Evolutionary conservation across 441 rosid genomes (phyloP).

Genomic region (Corymbia citriodora): DNA sequence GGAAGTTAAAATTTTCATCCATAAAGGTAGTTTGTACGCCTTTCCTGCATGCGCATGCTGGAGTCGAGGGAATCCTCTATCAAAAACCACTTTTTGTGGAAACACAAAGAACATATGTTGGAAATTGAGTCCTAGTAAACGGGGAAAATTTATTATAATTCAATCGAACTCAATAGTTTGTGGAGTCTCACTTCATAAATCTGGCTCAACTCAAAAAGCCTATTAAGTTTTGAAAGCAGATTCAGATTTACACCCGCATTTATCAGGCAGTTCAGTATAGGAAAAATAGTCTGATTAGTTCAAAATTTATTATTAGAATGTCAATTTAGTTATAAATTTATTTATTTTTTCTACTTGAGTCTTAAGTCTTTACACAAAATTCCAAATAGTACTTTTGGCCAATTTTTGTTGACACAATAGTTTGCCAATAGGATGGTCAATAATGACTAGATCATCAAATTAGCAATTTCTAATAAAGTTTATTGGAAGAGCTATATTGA

Average conservation of each 20-base stretch:
- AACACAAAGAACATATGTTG: background rate
- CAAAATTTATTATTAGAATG: background rate
- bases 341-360: background rate
- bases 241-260: background rate
- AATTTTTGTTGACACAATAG: background rate
- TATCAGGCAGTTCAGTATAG: background rate
- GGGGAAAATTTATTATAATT: background rate
- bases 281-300: background rate
- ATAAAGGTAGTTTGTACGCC: background rate
- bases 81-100: background rate
- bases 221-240: background rate
- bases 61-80: background rate
- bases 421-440: background rate
- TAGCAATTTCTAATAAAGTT: background rate
- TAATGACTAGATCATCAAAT: rapidly evolving
- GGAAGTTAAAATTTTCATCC: background rate
- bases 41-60: background rate
- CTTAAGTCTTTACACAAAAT: background rate
- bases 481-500: background rate
- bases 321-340: background rate
- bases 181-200: background rate
- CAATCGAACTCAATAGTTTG: background rate
- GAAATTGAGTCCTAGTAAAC: background rate
- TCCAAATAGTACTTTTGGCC: background rate
- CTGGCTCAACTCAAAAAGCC: background rate